These are phyloP conservation scores for Gossypium trilobum DNA, from an alignment of 441 rosid genomes.

Conservation along the genomic window DNA sequence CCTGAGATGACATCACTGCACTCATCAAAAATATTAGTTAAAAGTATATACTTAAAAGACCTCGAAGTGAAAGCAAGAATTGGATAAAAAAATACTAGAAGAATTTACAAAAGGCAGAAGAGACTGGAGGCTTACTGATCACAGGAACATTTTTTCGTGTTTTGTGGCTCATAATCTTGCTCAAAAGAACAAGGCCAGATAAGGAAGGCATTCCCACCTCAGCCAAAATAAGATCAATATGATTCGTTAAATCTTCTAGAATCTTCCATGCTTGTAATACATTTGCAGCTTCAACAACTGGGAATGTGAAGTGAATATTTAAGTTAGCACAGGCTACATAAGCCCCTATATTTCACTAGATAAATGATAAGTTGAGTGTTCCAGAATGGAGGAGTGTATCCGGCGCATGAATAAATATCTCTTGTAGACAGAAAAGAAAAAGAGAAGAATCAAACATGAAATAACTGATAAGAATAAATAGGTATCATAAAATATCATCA, in stretches of 20 bases:
- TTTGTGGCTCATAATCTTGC: slow-evolving; percentile 40
- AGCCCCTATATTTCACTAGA: background rate
- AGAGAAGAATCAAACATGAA: background rate
- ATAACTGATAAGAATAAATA: background rate
- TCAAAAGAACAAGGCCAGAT: slow-evolving; percentile 35
- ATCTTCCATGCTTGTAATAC: slow-evolving; percentile 43
- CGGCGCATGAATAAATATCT: background rate
- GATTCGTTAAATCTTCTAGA: slow-evolving; percentile 32
- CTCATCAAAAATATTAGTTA: slow-evolving; percentile 18
- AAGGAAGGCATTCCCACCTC: slow-evolving; percentile 37
- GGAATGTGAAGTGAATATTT: slow-evolving; percentile 6
- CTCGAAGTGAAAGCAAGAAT: background rate
- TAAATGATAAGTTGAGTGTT: background rate
- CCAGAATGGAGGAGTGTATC: background rate
- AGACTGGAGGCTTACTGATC: slow-evolving; percentile 28
- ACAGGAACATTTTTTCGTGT: slow-evolving; percentile 35
- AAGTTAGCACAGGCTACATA: background rate
- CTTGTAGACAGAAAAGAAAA: background rate
- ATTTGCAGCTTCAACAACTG: slow-evolving; percentile 32
- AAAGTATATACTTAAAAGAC: slow-evolving; percentile 13
- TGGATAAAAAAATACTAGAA: background rate
- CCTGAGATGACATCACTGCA: slow-evolving; percentile 55
- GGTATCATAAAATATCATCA: slow-evolving; percentile 2
- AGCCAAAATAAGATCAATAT: slow-evolving; percentile 36
- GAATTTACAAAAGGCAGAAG: background rate